Evolutionary conservation across 495 filamentous ascomycete species (phyloP), one percentile per base, ranked within the genome.

Genomic region (Aspergillus carlsbadensis): DNA sequence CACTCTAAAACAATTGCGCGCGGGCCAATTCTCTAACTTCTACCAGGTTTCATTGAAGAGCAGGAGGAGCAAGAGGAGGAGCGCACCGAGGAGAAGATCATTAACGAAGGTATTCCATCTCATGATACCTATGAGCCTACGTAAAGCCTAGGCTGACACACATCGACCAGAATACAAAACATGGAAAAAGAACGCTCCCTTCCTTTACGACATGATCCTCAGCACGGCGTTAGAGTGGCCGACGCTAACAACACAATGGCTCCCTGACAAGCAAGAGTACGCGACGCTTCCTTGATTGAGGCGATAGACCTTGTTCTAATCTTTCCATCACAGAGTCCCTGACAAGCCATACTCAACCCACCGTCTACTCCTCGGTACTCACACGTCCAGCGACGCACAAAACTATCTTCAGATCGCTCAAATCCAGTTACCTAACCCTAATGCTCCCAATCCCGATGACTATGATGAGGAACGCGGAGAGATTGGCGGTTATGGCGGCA

Each of bases 181-280:
- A 60, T 99, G 95, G 95, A 99, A 99, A 81, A 99, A 99, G 82
- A 98, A 98, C 73, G 88, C 91, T 59, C 92, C 93, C 3, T 97
- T 97, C 71, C 88, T 99, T 61, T 99, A 99, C 71, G 95, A 97
- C 65, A 86, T 96, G 80, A 92, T 98, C 54, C 74, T 96, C 29
- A 92, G 94, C 64, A 93, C 88, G 43, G 95, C 95, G 33, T 78
- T 99, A 41, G 93, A 97, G 74, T 99, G 95, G 95, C 95, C 95
- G 17, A 98, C 95, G 8, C 80, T 99, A 48, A 97, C 94, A 13
- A 92, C 90, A 8, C 93, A 99, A 79, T 99, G 95, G 95, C 85
- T 99, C 54, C 95, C 95, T 24, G 95, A 99, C 68, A 90, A 92
- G 65, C 90, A 95, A 79, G 83, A 86, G 87, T 91, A 78, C 61